Conservation (phyloP, 192 early-diverging fungal genomes). For the Entomortierella parvispora region DNA sequence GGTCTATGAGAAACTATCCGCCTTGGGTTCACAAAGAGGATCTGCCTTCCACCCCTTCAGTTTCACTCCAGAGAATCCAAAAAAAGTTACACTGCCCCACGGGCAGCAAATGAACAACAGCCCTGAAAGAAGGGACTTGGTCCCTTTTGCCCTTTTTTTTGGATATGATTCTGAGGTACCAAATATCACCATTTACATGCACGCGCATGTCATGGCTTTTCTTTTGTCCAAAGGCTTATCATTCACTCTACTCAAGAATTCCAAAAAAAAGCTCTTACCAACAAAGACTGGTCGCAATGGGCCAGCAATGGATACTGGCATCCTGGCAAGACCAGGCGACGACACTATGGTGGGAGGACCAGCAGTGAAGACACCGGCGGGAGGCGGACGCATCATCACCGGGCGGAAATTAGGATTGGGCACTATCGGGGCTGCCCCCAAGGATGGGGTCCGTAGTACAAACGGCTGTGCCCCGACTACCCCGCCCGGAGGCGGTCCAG, state of each 20-base stretch:
- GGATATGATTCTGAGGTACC: background rate
- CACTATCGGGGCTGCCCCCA: conserved; percentile 34
- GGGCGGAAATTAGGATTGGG: conserved; percentile 16
- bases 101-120: no score
- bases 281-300: conserved; percentile 35
- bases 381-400: conserved; percentile 20
- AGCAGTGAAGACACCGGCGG: conserved; percentile 13
- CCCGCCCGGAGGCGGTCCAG: background rate
- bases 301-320: conserved; percentile 16
- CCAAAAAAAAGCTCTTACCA: conserved; percentile 13
- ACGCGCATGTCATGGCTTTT: no score
- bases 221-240: no score
- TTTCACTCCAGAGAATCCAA: conserved; percentile 2
- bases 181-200: no score
- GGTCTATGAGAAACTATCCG: no score
- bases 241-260: background rate
- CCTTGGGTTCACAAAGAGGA: background rate
- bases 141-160: background rate
- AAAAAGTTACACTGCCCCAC: no score
- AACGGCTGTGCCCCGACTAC: background rate
- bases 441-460: conserved; percentile 33
- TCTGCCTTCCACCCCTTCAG: background rate
- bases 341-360: conserved; percentile 36
- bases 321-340: conserved; percentile 30
- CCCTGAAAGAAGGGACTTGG: no score